Percentiles rank a stretch among this genome's conserved stretches.
Evolutionary conservation across 2,329 filamentous ascomycete species (phyloP).

Genomic region (Talaromyces rugulosus): DNA sequence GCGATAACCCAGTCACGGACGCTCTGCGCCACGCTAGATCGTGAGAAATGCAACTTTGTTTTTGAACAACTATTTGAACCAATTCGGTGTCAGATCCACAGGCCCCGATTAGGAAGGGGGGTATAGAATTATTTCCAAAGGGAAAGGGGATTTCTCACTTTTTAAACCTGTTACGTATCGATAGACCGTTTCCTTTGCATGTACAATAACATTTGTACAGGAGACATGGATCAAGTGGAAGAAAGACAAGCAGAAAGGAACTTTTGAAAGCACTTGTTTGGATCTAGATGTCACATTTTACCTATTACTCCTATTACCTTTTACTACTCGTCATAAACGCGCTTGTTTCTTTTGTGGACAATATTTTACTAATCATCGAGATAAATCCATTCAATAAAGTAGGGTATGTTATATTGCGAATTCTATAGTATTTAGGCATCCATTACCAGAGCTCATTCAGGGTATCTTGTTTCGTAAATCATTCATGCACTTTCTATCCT

Average conservation of each 20-base stretch:
- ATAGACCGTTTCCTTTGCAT: conserved; percentile 3
- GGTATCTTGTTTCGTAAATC: conserved; percentile 10
- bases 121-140: neutral
- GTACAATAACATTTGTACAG: conserved; percentile 15
- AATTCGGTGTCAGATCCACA: neutral
- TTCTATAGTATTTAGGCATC: neutral
- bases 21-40: conserved; percentile 33
- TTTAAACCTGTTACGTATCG: neutral
- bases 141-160: neutral
- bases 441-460: neutral
- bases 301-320: neutral
- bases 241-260: neutral
- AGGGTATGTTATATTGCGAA: neutral
- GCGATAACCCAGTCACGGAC: conserved; percentile 36
- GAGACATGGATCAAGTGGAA: neutral
- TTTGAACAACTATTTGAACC: neutral
- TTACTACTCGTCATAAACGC: conserved; percentile 1
- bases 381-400: neutral
- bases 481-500: neutral
- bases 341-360: conserved; percentile 2
- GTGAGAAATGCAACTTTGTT: conserved; percentile 10
- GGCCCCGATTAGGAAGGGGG: neutral
- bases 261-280: neutral
- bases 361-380: neutral
- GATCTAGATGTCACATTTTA: conserved; percentile 2